Evolutionary conservation across 495 filamentous ascomycete genomes (phyloP).

Genomic region (Aspergillus ellipticus): DNA sequence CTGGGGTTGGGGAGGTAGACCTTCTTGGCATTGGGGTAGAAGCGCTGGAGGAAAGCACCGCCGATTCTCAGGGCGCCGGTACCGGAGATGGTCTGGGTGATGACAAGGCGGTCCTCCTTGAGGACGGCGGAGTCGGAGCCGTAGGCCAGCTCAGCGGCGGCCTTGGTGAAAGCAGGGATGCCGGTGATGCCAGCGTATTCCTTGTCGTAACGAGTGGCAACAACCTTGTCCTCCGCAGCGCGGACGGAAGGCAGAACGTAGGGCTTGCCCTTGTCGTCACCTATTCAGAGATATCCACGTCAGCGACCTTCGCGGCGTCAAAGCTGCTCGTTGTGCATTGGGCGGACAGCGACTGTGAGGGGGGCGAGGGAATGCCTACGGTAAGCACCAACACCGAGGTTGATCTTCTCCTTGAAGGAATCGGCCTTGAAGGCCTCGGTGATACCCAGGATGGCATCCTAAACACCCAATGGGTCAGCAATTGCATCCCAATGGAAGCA

Average conservation of each 20-base stretch:
- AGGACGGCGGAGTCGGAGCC: constrained; percentile 72
- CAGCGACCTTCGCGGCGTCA: background rate
- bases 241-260: constrained; percentile 94
- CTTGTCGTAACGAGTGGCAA: constrained; percentile 77
- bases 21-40: constrained; percentile 85
- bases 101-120: constrained; percentile 74
- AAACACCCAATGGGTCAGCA: constrained; percentile 26
- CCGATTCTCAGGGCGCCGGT: constrained; percentile 94
- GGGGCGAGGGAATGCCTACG: constrained; percentile 31
- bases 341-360: background rate
- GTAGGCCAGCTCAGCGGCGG: constrained; percentile 87
- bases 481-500: constrained; percentile 15
- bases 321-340: background rate
- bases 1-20: constrained; percentile 94
- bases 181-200: constrained; percentile 98
- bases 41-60: constrained; percentile 84
- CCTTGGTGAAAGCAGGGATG: constrained; percentile 87
- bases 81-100: constrained; percentile 97
- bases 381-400: constrained; percentile 70
- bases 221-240: constrained; percentile 81
- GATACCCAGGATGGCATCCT: constrained; percentile 89
- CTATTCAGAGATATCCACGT: constrained; percentile 22
- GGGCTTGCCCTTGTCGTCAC: constrained; percentile 95
- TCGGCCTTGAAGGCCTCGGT: constrained; percentile 99
- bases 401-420: constrained; percentile 88